Percentiles rank a stretch among this genome's conserved stretches.
phyloP scores from a whole-genome alignment of 768 basidiomycete genomes.

The Amanita brunnescens region DNA sequence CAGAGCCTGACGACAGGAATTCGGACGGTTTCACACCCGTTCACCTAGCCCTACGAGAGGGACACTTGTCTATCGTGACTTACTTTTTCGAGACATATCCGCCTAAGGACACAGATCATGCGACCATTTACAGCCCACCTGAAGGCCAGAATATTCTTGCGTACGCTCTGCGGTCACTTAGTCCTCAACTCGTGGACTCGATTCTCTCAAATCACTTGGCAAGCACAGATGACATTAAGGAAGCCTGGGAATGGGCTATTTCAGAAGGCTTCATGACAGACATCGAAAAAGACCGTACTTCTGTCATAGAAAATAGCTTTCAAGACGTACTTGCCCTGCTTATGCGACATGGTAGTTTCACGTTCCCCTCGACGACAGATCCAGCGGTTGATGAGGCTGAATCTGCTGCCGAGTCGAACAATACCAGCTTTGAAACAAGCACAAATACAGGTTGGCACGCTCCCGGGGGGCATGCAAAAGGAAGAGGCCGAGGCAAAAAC shows the following conservation, averaged over 20 bases:
- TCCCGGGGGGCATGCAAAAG: not conserved
- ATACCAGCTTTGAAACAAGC: not conserved
- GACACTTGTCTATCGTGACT: conserved; percentile 42
- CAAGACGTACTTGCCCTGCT: conserved; percentile 47
- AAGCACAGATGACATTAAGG: conserved; percentile 36
- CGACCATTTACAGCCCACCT: conserved; percentile 38
- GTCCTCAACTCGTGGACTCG: conserved; percentile 58
- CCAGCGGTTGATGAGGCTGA: not conserved
- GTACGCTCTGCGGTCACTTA: conserved; percentile 49
- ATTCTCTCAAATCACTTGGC: conserved; percentile 53
- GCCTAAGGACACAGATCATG: conserved; percentile 42
- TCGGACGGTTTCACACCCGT: conserved; percentile 50
- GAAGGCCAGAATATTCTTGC: conserved; percentile 37
- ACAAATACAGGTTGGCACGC: not conserved
- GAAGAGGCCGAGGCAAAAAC: not conserved
- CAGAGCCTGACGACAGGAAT: conserved; percentile 65
- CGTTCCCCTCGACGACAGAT: conserved; percentile 30
- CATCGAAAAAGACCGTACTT: conserved; percentile 14
- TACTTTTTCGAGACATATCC: conserved; percentile 57
- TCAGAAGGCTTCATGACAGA: conserved; percentile 21
- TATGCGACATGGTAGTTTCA: conserved; percentile 41
- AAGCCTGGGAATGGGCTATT: conserved; percentile 41
- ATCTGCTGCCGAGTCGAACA: not conserved
- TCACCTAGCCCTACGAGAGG: conserved; percentile 51
- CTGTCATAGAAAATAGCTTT: conserved; percentile 23